Base-by-base conservation (phyloP, 495 filamentous ascomycete species). In the Oidiodendron maius region DNA sequence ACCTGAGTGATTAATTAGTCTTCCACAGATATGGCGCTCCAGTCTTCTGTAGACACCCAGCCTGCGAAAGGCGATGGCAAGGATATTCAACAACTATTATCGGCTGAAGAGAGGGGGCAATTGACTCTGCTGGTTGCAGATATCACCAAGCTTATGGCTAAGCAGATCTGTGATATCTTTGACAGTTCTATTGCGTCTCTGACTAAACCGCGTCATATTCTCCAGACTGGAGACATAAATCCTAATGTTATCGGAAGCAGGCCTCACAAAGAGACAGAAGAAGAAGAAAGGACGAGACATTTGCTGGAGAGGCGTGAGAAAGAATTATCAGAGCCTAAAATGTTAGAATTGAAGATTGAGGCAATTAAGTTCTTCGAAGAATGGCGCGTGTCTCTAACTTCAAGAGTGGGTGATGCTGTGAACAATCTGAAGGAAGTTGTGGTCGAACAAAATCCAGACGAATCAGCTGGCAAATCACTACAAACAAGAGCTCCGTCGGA, bases 121-220 rank as follows among this genome's bases (percentile, higher is more conserved):
- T 47, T 67, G 21, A 61, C 56, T 5, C 52, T 61, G 13, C 68
- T 81, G 5, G 51, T 77, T 39, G 49, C 46, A 44, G 61, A 58
- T 22, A 66, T 72, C 44, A 71, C 64, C 24, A 75, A 77, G 20
- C 58, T 61, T 1, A 77, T 82, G 64, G 64, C 70, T 32, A 68
- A 60, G 47, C 67, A 70, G 20, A 59, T 77, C 35, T 58, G 53
- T 34, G 64, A 69, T 16, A 65, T 61, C 40, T 79, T 78, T 25
- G 74, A 78, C 45, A 44, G 60, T 0, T 52, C 68, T 4, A 53
- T 58, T 3, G 51, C 61, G 22, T 51, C 52, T 25, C 57, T 54
- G 25, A n/a, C 20, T 13, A 15, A 48, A 17, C 36, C 55, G n/a
- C 49, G 41, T 24, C 48, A 60, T 17, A 38, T 51, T 16, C 63